Percentiles rank a stretch among this genome's conserved stretches.
phyloP scores from a whole-genome alignment of 176 grass and related monocot species.

The Triticum aestivum region IWGSC_CS_RefSeq_v2.1 NC_057796.1:463104561-463105060 shows the following conservation, averaged over 20 bases:
- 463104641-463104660: conserved; percentile 20
- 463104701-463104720: conserved; percentile 22
- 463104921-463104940: conserved; percentile 24
- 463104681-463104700: background rate
- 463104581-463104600: background rate
- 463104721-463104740: conserved; percentile 6
- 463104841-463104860: conserved; percentile 32
- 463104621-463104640: conserved; percentile 17
- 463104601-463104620: background rate
- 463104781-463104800: no score
- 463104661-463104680: conserved; percentile 19
- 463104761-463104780: no score
- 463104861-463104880: conserved; percentile 41
- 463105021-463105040: conserved; percentile 30
- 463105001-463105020: conserved; percentile 37
- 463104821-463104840: background rate
- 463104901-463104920: conserved; percentile 15
- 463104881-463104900: conserved; percentile 18
- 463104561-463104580: no score
- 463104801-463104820: background rate
- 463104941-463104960: conserved; percentile 18
- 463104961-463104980: conserved; percentile 42
- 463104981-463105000: background rate
- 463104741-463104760: background rate
- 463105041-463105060: conserved; percentile 32